Evolutionary conservation across 495 filamentous ascomycete species (phyloP), one percentile per base, ranked within the genome.

Genomic region (Aspergillus conjunctus): DNA sequence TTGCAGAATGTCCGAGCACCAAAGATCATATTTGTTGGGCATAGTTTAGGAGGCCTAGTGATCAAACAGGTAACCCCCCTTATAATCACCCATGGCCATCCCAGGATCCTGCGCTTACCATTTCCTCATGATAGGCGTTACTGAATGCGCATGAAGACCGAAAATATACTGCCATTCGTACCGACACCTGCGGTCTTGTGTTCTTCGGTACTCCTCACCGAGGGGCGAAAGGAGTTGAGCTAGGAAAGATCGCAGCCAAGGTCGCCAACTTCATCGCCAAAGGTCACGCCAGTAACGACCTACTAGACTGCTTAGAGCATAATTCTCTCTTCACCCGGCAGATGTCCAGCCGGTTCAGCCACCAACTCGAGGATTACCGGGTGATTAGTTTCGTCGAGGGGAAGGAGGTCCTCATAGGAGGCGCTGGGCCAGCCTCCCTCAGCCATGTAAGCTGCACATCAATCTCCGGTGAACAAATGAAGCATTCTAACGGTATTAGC

Each of bases 201-300:
- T 80, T 81, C 61, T 81, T 81, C 50, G 78, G 76, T 0, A 78
- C 75, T 15, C 77, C 78, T 15, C 78, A 81, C 54, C 68, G 73
- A 32, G 78, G 78, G 4, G 66, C 73, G 0, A 78, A 76, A 21
- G 71, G 71, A 9, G 76, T 75, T 9, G 71, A 73, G 45, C 53
- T 79, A 18, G 73, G 71, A 7, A 73, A 73, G 45, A 77, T 78
- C 58, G 77, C 73, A 6, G 74, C 73, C 30, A 67, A 70, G 9
- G 67, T 74, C 39, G 72, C 70, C 4, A 63, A 68, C 10, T 74
- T 76, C 48, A 60, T 75, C 12, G 69, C 70, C 30, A 74, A 71
- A 46, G 69, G 72, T 0, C 65, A 71, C 46, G 72, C 68, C 20
- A 73, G 68, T 32, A 77, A 75, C 49, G 76, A 74, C 48, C 61